phyloP scores from a whole-genome alignment of 1,139 yeast genomes.

The Arxiozyma bovina region DNA sequence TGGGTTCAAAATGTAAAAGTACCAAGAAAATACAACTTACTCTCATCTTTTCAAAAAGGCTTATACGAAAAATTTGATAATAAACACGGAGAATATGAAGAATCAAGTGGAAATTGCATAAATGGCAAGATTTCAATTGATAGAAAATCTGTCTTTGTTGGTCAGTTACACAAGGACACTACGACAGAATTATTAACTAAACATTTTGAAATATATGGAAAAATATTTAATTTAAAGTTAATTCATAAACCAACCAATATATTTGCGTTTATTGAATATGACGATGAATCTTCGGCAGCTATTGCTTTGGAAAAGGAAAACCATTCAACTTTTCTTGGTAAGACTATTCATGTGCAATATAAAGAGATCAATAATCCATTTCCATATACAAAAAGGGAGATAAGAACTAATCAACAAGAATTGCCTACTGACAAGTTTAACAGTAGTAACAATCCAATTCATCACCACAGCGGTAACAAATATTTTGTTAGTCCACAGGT shows the following conservation, averaged over 20 bases:
- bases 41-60: conserved; percentile 2
- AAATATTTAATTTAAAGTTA: conserved; percentile 42
- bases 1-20: conserved; percentile 80
- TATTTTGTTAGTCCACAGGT: conserved; percentile 34
- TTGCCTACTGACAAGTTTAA: background rate
- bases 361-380: conserved; percentile 44
- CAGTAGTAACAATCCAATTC: background rate
- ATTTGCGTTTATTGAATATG: conserved; percentile 66
- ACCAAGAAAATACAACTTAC: conserved; percentile 27
- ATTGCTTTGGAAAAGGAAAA: conserved; percentile 76
- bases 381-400: conserved; percentile 16
- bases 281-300: conserved; percentile 65
- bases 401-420: conserved; percentile 5
- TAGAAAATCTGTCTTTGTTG: conserved; percentile 64
- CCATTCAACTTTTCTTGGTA: conserved; percentile 62
- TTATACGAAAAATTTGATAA: conserved; percentile 3
- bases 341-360: conserved; percentile 77
- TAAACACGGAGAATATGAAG: background rate
- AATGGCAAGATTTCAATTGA: conserved; percentile 42
- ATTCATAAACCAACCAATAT: conserved; percentile 45
- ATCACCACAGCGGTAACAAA: background rate
- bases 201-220: conserved; percentile 63
- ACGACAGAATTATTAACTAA: conserved; percentile 47
- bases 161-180: conserved; percentile 52
- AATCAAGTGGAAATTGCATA: conserved; percentile 1